Conservation (phyloP, 371 early-diverging fungal genomes). For the Phascolomyces articulosus region DNA sequence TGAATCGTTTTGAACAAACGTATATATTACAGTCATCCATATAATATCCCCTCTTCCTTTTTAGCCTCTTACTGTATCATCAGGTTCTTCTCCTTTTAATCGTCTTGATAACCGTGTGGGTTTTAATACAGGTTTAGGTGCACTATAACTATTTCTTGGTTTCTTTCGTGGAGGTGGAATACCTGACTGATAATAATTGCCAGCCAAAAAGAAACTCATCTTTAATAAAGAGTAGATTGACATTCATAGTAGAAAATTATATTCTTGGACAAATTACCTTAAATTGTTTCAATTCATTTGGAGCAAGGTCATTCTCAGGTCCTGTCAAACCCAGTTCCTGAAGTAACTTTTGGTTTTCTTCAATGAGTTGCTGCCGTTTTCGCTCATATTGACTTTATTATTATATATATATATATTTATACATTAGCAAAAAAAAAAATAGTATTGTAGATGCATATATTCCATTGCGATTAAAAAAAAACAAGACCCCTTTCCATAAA, state of each 20-base stretch:
- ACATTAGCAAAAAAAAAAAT: neutral
- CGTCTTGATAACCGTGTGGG: constrained; percentile 36
- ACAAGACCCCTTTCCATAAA: no score
- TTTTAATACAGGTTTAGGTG: constrained; percentile 8
- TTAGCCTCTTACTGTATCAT: constrained; percentile 28
- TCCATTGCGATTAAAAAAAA: no score
- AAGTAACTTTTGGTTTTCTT: constrained; percentile 42
- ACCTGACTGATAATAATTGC: neutral
- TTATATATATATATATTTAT: neutral
- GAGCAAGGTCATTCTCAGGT: neutral
- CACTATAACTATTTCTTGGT: constrained; percentile 6
- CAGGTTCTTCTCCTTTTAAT: constrained; percentile 42
- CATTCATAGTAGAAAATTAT: neutral
- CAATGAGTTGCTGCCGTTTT: constrained; percentile 40
- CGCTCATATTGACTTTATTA: constrained; percentile 47
- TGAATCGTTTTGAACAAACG: no score
- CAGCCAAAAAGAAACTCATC: neutral
- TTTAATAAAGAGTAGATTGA: no score
- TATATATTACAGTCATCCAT: neutral
- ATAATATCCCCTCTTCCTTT: no score
- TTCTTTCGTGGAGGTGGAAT: constrained; percentile 17
- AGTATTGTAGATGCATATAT: neutral
- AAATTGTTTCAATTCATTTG: neutral
- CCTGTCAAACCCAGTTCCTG: constrained; percentile 34
- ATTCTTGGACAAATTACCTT: no score